Base-by-base conservation (phyloP, 495 filamentous ascomycete species). In the Letharia lupina region DNA sequence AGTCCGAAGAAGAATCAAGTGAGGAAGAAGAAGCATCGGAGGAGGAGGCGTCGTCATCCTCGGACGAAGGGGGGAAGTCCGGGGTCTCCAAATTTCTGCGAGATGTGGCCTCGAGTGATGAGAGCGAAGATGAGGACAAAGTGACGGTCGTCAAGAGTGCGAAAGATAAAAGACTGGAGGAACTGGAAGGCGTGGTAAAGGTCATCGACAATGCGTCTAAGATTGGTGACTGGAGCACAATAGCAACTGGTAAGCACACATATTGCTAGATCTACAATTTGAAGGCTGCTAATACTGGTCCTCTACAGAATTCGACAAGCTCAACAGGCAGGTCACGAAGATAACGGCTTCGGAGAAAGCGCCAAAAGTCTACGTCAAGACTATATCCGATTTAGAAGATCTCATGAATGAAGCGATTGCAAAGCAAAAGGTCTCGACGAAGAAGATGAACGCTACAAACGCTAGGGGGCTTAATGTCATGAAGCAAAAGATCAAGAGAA, bases 401-500 rank as follows among this genome's bases (percentile, higher is more conserved):
- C 88, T 89, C 75, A 89, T 96, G 86, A 92, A 91, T 75, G 95
- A 98, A 79, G 88, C 92, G 20, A 84, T 92, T 65, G 83, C 89
- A 72, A 96, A 96, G 81, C 91, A 96, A 76, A 99, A 98, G 80
- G 89, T 93, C 68, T 88, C 91, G 10, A 88, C 89, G 61, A 96
- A 95, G 86, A 98, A 97, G 83, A 96, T 98, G 93, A 99, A 97
- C 77, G 91, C 93, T 50, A 91, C 89, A 73, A 95, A 92, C 72
- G 87, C 91, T 66, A 90, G 91, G 80, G 91, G 92, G 72, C 84
- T 99, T 71, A 99, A 97, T 73, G 90, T 91, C 60, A 89, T 98
- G 69, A 96, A 96, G 80, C 94, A 99, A 77, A 87, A 88, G 76
- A 91, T 98, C 80, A 91, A 93, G 84, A 96, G 95, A 82, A 95